These are phyloP conservation scores for Mortierella antarctica DNA, from an alignment of 192 early-diverging fungal genomes.

Conservation along the genomic window DNA sequence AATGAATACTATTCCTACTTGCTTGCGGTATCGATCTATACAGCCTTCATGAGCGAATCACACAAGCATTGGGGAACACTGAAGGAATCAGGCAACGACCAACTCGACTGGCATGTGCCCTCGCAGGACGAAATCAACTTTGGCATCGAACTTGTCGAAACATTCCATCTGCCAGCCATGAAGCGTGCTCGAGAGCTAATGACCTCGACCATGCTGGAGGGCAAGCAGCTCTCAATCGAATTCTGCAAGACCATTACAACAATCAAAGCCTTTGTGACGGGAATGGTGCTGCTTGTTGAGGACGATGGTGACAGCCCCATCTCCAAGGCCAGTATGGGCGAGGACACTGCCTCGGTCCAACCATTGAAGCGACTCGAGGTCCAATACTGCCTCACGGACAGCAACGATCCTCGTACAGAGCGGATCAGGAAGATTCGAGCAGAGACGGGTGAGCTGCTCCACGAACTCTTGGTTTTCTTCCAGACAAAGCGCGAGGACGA, in stretches of 20 bases:
- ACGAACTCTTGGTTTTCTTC: conserved; percentile 64
- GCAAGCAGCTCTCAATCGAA: conserved; percentile 59
- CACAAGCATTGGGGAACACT: conserved; percentile 84
- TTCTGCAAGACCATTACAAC: conserved; percentile 61
- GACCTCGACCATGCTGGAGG: conserved; percentile 34
- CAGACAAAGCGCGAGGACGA: conserved; percentile 73
- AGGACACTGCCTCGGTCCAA: conserved; percentile 51
- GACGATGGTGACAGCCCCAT: conserved; percentile 62
- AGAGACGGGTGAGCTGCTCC: conserved; percentile 62
- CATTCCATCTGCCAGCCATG: conserved; percentile 59
- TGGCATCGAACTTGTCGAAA: conserved; percentile 71
- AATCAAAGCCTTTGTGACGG: conserved; percentile 64
- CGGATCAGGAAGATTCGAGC: conserved; percentile 63
- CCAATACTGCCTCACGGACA: conserved; percentile 78
- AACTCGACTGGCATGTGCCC: conserved; percentile 84
- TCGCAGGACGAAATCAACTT: conserved; percentile 72
- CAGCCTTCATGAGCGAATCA: conserved; percentile 71
- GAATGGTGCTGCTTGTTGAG: conserved; percentile 62
- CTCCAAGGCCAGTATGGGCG: conserved; percentile 50
- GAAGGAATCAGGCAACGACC: conserved; percentile 60
- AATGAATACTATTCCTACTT: not conserved
- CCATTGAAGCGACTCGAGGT: conserved; percentile 59
- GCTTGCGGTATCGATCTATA: not conserved
- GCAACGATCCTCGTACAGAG: conserved; percentile 59
- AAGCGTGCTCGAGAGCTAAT: conserved; percentile 57